phyloP scores from a whole-genome alignment of 768 basidiomycete species.

The Podaxis mareebaensis region DNA sequence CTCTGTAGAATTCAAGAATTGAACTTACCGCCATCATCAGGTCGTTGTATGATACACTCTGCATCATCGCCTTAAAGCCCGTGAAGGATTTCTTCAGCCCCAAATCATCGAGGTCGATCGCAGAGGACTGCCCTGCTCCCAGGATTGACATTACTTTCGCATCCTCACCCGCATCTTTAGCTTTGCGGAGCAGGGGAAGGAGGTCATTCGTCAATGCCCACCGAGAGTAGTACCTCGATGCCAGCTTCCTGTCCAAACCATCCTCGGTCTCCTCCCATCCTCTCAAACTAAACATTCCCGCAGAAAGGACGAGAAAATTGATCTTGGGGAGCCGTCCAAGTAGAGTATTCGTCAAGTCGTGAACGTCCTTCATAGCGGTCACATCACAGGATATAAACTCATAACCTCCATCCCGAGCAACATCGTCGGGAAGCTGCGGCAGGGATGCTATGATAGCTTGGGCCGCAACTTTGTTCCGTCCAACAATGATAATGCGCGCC shows the following conservation, averaged over 20 bases:
- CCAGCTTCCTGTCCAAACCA: slow-evolving; percentile 30
- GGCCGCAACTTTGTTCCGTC: slow-evolving; percentile 50
- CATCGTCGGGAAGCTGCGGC: slow-evolving; percentile 22
- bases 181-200: slow-evolving; percentile 42
- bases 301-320: slow-evolving; percentile 52
- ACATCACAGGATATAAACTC: slow-evolving; percentile 58
- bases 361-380: slow-evolving; percentile 52
- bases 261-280: slow-evolving; percentile 31
- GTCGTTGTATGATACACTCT: slow-evolving; percentile 35
- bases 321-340: slow-evolving; percentile 39
- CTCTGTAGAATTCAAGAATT: slow-evolving; percentile 35
- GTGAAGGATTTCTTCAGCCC: slow-evolving; percentile 37
- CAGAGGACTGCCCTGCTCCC: slow-evolving; percentile 30
- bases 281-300: slow-evolving; percentile 40
- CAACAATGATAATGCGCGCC: slow-evolving; percentile 53
- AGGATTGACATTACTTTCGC: slow-evolving; percentile 50
- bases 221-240: slow-evolving; percentile 34
- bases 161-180: slow-evolving; percentile 46
- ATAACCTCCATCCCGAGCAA: slow-evolving; percentile 15
- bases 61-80: slow-evolving; percentile 23
- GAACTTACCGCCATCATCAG: slow-evolving; percentile 33
- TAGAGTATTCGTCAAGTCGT: slow-evolving; percentile 30
- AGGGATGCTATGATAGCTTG: slow-evolving; percentile 44
- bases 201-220: slow-evolving; percentile 52
- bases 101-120: slow-evolving; percentile 48